phyloP scores from a whole-genome alignment of 306 rosid genomes.

The Begonia masoniana region DNA sequence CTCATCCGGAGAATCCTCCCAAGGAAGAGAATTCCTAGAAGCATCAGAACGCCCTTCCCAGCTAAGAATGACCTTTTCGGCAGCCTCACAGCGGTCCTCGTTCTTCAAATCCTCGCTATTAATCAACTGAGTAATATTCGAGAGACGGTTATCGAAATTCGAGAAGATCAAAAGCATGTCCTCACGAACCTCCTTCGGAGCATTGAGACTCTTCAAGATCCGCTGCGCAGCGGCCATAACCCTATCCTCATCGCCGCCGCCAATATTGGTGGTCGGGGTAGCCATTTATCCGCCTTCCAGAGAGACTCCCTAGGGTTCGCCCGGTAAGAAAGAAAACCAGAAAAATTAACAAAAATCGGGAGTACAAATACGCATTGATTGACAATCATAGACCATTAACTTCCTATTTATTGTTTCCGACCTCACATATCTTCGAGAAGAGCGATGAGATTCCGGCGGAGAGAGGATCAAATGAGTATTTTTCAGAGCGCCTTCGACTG shows the following conservation, averaged over 20 bases:
- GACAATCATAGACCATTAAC: no score
- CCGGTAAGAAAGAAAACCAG: no score
- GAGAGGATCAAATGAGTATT: no score
- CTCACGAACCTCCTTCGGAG: conserved; percentile 77
- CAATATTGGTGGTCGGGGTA: conserved; percentile 43
- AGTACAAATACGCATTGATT: no score
- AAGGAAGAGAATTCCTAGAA: background rate
- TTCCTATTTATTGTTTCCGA: no score
- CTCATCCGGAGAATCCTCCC: conserved; percentile 1
- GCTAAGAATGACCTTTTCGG: conserved; percentile 61
- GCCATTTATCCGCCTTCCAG: conserved; percentile 15
- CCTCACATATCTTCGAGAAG: no score
- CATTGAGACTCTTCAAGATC: conserved; percentile 64
- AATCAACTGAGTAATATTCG: conserved; percentile 52
- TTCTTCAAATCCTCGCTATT: conserved; percentile 47
- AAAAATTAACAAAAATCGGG: no score
- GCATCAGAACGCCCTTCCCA: conserved; percentile 23
- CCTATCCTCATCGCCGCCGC: conserved; percentile 47
- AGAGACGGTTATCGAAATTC: conserved; percentile 73
- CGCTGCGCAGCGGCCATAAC: conserved; percentile 92
- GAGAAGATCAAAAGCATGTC: conserved; percentile 90
- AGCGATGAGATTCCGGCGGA: no score
- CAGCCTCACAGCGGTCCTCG: conserved; percentile 47
- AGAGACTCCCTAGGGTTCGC: no score
- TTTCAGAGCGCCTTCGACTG: no score